These are phyloP conservation scores for Globisporangium perplexum DNA, from an alignment of 352 stramenopile species.

Conservation along the genomic window DNA sequence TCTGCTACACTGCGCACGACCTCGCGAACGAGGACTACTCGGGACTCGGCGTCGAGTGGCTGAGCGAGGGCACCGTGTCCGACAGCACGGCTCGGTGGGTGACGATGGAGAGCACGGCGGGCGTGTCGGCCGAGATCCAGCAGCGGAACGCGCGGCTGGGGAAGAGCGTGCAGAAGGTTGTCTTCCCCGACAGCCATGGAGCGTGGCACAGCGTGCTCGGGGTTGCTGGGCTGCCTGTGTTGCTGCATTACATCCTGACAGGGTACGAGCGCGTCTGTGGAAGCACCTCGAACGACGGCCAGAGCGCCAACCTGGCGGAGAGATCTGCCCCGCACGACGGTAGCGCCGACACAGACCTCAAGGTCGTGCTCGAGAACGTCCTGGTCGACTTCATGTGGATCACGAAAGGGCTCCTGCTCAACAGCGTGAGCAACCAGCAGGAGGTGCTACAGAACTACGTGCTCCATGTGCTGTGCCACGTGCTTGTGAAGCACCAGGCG, in stretches of 20 bases:
- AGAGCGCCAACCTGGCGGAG: neutral
- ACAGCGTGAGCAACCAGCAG: conserved; percentile 45
- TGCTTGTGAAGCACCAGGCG: conserved; percentile 39
- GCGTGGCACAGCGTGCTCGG: conserved; percentile 56
- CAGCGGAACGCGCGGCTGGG: conserved; percentile 61
- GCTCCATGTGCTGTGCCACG: conserved; percentile 60
- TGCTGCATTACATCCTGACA: conserved; percentile 63
- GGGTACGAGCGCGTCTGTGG: conserved; percentile 30
- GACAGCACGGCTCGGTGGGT: conserved; percentile 58
- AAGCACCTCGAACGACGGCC: neutral
- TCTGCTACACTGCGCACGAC: conserved; percentile 64
- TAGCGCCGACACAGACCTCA: conserved; percentile 5
- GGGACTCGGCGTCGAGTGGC: conserved; percentile 64
- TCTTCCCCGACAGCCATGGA: conserved; percentile 31
- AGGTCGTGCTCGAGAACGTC: conserved; percentile 33
- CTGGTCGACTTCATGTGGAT: conserved; percentile 63
- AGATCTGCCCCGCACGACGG: neutral
- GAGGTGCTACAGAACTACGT: conserved; percentile 53
- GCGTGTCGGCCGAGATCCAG: conserved; percentile 62
- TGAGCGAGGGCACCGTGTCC: conserved; percentile 44
- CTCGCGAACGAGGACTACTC: conserved; percentile 50
- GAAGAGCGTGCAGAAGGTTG: conserved; percentile 46
- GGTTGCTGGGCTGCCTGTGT: conserved; percentile 36
- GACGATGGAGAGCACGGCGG: conserved; percentile 44
- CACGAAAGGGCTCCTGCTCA: conserved; percentile 58